phyloP scores from a whole-genome alignment of 495 filamentous ascomycete genomes.

The Aspergillus heteromorphus region DNA sequence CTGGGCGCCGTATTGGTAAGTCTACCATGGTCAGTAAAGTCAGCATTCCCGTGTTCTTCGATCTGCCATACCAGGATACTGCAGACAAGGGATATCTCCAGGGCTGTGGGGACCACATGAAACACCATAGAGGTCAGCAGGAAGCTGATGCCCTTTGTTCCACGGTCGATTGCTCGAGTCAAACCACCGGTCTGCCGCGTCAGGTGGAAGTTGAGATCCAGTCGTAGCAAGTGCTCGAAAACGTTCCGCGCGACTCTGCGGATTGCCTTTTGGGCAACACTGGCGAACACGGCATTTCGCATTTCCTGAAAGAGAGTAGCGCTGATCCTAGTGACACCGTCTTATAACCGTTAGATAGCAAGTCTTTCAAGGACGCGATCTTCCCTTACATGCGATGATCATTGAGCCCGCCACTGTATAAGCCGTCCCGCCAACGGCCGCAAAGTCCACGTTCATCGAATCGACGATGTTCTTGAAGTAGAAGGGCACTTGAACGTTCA shows the following conservation, averaged over 20 bases:
- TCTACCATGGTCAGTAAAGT: conserved; percentile 44
- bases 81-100: conserved; percentile 94
- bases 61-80: conserved; percentile 65
- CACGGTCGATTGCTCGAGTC: conserved; percentile 90
- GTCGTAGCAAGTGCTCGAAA: conserved; percentile 79
- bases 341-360: conserved; percentile 35
- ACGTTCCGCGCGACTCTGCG: conserved; percentile 85
- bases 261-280: conserved; percentile 94
- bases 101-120: conserved; percentile 86
- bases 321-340: conserved; percentile 82
- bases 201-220: conserved; percentile 92
- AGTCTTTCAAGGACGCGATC: background rate
- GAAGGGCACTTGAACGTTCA: conserved; percentile 97
- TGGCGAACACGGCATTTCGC: conserved; percentile 93
- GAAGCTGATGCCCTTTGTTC: conserved; percentile 97
- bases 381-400: conserved; percentile 71
- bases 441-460: conserved; percentile 92
- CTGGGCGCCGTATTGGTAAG: conserved; percentile 86
- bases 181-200: conserved; percentile 90
- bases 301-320: conserved; percentile 85
- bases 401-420: conserved; percentile 84
- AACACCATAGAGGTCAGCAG: conserved; percentile 97
- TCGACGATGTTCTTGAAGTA: conserved; percentile 98
- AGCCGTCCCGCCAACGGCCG: conserved; percentile 73
- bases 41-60: background rate